Conservation (phyloP, 78 protist species). For the Dictyostelium brefeldianum region DNA sequence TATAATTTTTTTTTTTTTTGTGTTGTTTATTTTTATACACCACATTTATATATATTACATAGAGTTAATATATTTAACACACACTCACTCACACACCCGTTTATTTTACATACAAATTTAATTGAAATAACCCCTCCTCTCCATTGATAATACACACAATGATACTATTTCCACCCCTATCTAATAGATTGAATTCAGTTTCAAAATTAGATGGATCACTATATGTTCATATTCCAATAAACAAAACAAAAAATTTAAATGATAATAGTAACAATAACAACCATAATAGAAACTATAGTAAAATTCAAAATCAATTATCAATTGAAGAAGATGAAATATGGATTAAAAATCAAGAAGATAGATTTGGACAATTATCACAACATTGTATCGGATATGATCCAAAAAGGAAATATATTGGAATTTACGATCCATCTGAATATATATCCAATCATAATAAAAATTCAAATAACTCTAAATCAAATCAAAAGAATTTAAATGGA, state of each 20-base stretch:
- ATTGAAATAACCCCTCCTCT: no score
- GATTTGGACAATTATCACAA: neutral
- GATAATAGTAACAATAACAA: neutral
- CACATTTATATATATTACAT: neutral
- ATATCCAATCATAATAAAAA: neutral
- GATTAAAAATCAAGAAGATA: slow-evolving; percentile 21
- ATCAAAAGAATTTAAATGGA: neutral
- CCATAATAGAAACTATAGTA: neutral
- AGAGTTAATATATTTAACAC: no score
- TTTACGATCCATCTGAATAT: slow-evolving; percentile 13
- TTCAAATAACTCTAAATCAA: slow-evolving; percentile 7
- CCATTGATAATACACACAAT: neutral
- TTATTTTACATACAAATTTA: neutral
- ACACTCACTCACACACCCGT: neutral
- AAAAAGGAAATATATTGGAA: slow-evolving; percentile 13
- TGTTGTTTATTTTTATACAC: neutral
- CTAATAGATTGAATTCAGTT: neutral
- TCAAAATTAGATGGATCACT: slow-evolving; percentile 12
- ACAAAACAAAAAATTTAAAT: neutral
- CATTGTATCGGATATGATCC: slow-evolving; percentile 5
- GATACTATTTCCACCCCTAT: slow-evolving; percentile 37
- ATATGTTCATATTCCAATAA: slow-evolving; percentile 28
- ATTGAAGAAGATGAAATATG: slow-evolving; percentile 11
- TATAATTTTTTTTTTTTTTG: neutral
- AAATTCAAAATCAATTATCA: slow-evolving; percentile 26